Evolutionary conservation across 352 stramenopile genomes (phyloP).

Genomic region (Peronospora tabacina): DNA sequence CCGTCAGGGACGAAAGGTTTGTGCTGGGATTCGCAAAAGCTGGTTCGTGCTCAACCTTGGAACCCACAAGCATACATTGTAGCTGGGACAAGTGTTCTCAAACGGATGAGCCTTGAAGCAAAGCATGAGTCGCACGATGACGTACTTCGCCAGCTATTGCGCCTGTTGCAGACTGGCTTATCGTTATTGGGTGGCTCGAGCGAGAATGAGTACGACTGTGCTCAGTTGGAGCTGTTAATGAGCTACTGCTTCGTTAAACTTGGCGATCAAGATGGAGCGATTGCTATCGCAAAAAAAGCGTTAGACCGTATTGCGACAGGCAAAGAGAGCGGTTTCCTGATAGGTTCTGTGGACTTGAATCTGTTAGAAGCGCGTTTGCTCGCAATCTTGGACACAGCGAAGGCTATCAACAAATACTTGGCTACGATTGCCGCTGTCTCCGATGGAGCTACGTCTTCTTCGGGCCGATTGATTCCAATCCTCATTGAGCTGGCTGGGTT

Average conservation of each 20-base stretch:
- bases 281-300: slow-evolving; percentile 14
- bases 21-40: slow-evolving; percentile 37
- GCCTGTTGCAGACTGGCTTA: slow-evolving; percentile 38
- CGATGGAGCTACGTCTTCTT: slow-evolving; percentile 2
- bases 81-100: slow-evolving; percentile 41
- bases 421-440: slow-evolving; percentile 15
- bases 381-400: slow-evolving; percentile 15
- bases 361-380: slow-evolving; percentile 49
- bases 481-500: slow-evolving; percentile 49
- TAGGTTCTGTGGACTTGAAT: slow-evolving; percentile 6
- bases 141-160: slow-evolving; percentile 21
- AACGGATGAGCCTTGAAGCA: slow-evolving; percentile 23
- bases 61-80: slow-evolving; percentile 48
- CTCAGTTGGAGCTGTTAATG: slow-evolving; percentile 34
- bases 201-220: slow-evolving; percentile 12
- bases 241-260: slow-evolving; percentile 38
- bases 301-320: slow-evolving; percentile 21
- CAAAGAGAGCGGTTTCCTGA: slow-evolving; percentile 3
- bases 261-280: slow-evolving; percentile 19
- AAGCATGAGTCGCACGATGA: slow-evolving; percentile 9
- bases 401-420: slow-evolving; percentile 35
- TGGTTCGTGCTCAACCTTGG: slow-evolving; percentile 56
- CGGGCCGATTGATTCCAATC: slow-evolving; percentile 31
- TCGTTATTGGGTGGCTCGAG: slow-evolving; percentile 12
- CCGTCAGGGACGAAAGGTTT: slow-evolving; percentile 12